Percentiles rank a stretch among this genome's conserved stretches.
These are phyloP conservation scores for Metschnikowia matae DNA, from an alignment of 805 yeast genomes.

Conservation along the genomic window DNA sequence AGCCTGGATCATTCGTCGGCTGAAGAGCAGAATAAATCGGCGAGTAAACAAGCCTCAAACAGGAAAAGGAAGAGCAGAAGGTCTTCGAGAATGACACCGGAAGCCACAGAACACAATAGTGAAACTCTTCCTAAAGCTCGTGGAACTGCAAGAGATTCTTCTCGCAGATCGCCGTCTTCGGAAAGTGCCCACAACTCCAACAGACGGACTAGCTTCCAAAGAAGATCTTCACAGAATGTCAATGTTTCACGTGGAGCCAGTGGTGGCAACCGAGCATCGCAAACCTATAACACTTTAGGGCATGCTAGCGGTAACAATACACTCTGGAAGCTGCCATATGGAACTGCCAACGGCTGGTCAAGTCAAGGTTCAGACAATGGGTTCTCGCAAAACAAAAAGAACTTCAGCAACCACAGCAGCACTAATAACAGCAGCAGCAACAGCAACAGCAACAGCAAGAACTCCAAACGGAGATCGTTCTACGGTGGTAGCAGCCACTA, in stretches of 20 bases:
- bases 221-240: neutral
- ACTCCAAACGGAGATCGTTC: constrained; percentile 30
- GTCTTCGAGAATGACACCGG: neutral
- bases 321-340: neutral
- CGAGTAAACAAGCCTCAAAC: constrained; percentile 6
- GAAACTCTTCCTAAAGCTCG: neutral
- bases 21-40: constrained; percentile 5
- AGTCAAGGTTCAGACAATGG: neutral
- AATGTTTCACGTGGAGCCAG: constrained; percentile 1
- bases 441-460: constrained; percentile 32
- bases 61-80: constrained; percentile 4
- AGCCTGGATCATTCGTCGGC: constrained; percentile 2
- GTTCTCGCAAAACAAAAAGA: neutral
- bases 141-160: neutral
- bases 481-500: constrained; percentile 24
- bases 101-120: neutral
- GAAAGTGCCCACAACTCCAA: neutral
- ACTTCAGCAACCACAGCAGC: neutral
- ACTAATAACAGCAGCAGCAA: constrained; percentile 8
- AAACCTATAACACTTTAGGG: neutral
- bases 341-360: neutral
- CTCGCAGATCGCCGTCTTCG: constrained; percentile 2
- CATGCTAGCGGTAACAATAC: neutral
- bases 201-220: neutral
- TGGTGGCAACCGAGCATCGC: neutral